Base-by-base conservation (phyloP, 1,139 yeast species). In the Zygosaccharomyces pseudobailii region DNA sequence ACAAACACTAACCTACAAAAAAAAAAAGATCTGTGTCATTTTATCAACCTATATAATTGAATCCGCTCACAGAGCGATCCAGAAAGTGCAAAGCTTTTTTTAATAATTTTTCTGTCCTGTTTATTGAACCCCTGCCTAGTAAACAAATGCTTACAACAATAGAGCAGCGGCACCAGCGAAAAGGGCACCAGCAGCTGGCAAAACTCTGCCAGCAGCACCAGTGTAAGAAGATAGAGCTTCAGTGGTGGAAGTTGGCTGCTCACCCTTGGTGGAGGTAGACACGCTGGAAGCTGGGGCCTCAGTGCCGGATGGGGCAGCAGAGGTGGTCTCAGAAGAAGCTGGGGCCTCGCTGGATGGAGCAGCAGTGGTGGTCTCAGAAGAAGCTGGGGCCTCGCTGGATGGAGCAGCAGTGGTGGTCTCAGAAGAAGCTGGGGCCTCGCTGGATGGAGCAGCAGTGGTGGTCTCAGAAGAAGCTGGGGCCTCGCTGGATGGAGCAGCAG, bases 151-250 rank as follows among this genome's bases (percentile, higher is more conserved):
- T 64, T 65, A 66, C 59, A 66, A 63, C 59, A 66, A 60, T 56
- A 66, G 57, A 60, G 68, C 69, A 53, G 68, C 69, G 52, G 66
- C 68, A 64, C 69, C 69, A 52, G 68, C 69, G 34, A 64, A 47
- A 56, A 66, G 59, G 57, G 68, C 69, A 62, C 68, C 69, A 50
- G 63, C 68, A 57, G 68, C 69, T 61, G 69, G 69, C 47, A 64
- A 51, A 51, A 62, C 66, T 56, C 58, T 62, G 45, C 55, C 64
- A 51, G 67, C 69, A 53, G 66, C 69, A 62, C 65, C 66, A 48
- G 62, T 57, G 61, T 49, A 60, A 45, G 59, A 47, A 52, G 56
- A 42, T 50, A 52, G 52, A 39, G 49, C 40, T 39, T 49, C 47
- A 41, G 61, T 47, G 37, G 55, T 32, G 36, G 56, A 33, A 39